Evolutionary conservation across 805 yeast genomes (phyloP).

Genomic region (Kodamaea sagamina): DNA sequence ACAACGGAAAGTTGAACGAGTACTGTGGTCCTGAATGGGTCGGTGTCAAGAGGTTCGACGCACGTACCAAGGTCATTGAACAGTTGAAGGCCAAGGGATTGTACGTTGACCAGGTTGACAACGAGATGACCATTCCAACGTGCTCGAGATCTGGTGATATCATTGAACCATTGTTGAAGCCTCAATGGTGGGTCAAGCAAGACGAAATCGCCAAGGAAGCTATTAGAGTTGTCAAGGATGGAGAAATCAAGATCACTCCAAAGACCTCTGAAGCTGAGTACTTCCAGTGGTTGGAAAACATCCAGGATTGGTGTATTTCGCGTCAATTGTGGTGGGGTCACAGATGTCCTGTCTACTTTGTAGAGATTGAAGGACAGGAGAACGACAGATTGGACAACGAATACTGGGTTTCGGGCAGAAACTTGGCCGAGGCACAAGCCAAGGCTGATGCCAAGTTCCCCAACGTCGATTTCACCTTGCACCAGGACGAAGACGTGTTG

Average conservation of each 20-base stretch:
- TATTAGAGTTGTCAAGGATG: conserved; percentile 78
- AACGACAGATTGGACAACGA: conserved; percentile 62
- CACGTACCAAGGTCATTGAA: conserved; percentile 82
- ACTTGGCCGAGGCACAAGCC: conserved; percentile 74
- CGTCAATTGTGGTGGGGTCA: conserved; percentile 95
- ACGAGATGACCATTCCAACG: conserved; percentile 92
- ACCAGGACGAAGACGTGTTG: conserved; percentile 96
- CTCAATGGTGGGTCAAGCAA: conserved; percentile 99
- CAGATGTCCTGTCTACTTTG: conserved; percentile 94
- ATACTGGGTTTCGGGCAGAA: conserved; percentile 92
- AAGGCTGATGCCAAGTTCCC: conserved; percentile 81
- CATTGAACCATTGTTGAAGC: conserved; percentile 94
- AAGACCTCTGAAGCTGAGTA: conserved; percentile 90
- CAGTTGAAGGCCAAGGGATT: conserved; percentile 73
- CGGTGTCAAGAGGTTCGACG: conserved; percentile 93
- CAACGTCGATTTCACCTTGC: conserved; percentile 65
- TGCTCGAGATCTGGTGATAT: conserved; percentile 97
- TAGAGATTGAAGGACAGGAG: conserved; percentile 69
- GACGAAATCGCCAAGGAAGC: conserved; percentile 86
- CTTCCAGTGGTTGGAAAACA: conserved; percentile 92
- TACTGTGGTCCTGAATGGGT: conserved; percentile 86
- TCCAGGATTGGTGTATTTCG: conserved; percentile 99
- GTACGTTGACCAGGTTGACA: conserved; percentile 82
- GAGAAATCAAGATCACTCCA: conserved; percentile 81
- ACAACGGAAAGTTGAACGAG: conserved; percentile 87